Evolutionary conservation across 2,329 filamentous ascomycete genomes (phyloP), one percentile per base, ranked within the genome.

Genomic region (Neofusicoccum kwambonambiense): DNA sequence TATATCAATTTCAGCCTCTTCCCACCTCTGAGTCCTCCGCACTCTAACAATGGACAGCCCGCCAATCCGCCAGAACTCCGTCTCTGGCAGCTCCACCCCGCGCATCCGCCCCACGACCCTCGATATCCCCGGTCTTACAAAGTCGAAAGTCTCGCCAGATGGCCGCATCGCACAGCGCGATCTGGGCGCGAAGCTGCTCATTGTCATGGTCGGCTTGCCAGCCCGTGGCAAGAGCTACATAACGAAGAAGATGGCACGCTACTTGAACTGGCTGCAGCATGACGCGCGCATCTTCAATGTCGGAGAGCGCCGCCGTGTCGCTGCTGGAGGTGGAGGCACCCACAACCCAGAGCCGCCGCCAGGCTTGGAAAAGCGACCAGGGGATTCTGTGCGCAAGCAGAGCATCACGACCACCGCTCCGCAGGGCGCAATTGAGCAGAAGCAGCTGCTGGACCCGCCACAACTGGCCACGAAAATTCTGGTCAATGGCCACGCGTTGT

Each of bases 181-280:
- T 84, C 91, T 99, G 57, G 95, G 93, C 57, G 91, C 95, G 45
- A 99, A 99, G 83, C 84, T 99, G 67, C 92, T 98, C 74, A 96
- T 99, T 72, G 89, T 99, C 76, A 99, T 99, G 95, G 95, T 99
- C 67, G 95, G 95, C 68, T 81, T 99, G 71, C 95, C 95, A 2
- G 95, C 95, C 9, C 86, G 95, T 72, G 95, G 95, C 75, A 99
- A 99, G 81, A 97, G 93, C 64, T 99, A 99, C 79, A 96, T 99
- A 73, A 98, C 95, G 67, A 98, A 98, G 83, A 99, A 99, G 81
- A 86, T 99, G 68, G 91, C 95, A 66, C 87, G 95, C 67, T 99
- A 98, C 75, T 82, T 99, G 58, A 94, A 96, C 57, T 99, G 95
- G 95, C 88, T 97, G 73, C 95, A 99, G 75, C 94, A 99, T 78